These are phyloP conservation scores for Rugonectria rugulosa DNA, from an alignment of 2,329 filamentous ascomycete species.

Conservation along the genomic window DNA sequence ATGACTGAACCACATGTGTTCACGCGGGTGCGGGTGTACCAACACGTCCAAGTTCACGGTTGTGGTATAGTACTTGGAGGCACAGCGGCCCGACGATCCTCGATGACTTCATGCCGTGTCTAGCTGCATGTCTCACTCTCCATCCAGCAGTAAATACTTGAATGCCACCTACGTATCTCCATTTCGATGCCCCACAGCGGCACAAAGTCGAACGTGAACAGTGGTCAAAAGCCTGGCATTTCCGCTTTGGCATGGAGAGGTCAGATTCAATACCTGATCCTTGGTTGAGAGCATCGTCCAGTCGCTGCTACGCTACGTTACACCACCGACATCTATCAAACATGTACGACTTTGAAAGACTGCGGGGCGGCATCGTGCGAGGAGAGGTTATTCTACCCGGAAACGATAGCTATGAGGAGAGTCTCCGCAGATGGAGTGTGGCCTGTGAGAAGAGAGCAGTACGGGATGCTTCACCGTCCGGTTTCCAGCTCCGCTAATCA, in stretches of 20 bases:
- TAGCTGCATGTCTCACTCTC: slow-evolving; percentile 35
- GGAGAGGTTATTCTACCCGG: slow-evolving; percentile 42
- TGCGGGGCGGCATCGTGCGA: slow-evolving; percentile 18
- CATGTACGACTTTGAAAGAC: slow-evolving; percentile 28
- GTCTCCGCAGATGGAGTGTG: slow-evolving; percentile 46
- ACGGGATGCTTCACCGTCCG: neutral
- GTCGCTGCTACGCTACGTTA: neutral
- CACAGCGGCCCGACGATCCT: slow-evolving; percentile 2
- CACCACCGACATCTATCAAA: neutral
- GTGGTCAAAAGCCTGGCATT: slow-evolving; percentile 19
- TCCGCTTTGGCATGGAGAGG: neutral
- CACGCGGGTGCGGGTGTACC: neutral
- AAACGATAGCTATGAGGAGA: slow-evolving; percentile 42
- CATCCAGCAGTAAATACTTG: slow-evolving; percentile 3
- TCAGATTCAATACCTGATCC: neutral
- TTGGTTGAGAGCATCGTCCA: neutral
- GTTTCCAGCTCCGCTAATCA: neutral
- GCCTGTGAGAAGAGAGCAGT: slow-evolving; percentile 46
- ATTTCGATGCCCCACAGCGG: slow-evolving; percentile 11
- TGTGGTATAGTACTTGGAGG: neutral
- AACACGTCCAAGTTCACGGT: neutral
- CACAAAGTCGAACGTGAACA: slow-evolving; percentile 21
- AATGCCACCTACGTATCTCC: neutral
- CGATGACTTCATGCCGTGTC: slow-evolving; percentile 13
- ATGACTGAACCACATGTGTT: slow-evolving; percentile 10